A percentile compares a stretch with the other conserved stretches of the same genome.
Conservation (phyloP, 192 early-diverging fungal species). For the Backusella australiensis region DNA sequence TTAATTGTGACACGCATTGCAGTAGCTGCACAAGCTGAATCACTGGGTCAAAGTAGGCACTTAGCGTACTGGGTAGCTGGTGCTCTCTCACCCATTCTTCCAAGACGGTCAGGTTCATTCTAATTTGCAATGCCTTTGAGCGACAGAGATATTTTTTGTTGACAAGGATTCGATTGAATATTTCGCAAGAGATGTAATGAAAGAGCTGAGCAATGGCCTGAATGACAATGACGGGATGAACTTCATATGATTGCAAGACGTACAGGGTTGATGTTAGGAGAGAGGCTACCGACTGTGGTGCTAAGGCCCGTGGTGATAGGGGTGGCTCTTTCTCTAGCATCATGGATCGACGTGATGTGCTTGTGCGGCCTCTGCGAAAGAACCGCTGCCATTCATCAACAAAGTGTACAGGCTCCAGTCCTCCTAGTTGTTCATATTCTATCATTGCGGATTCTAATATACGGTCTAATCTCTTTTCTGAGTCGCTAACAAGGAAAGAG, state of each 20-base stretch:
- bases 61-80: constrained; percentile 36
- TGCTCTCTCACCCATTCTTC: constrained; percentile 87
- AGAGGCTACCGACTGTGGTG: constrained; percentile 3
- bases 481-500: constrained; percentile 58
- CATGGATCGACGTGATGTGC: background rate
- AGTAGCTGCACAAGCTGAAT: constrained; percentile 81
- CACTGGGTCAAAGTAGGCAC: constrained; percentile 61
- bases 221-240: constrained; percentile 73
- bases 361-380: background rate
- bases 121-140: constrained; percentile 78
- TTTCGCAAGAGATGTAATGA: constrained; percentile 70
- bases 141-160: constrained; percentile 75
- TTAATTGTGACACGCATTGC: constrained; percentile 73
- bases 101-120: constrained; percentile 76
- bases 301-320: background rate
- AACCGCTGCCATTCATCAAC: constrained; percentile 53
- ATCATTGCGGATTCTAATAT: constrained; percentile 67
- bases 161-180: constrained; percentile 88
- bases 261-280: constrained; percentile 60
- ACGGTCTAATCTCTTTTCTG: constrained; percentile 64
- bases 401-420: constrained; percentile 59
- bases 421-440: constrained; percentile 69
- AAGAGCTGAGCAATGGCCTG: constrained; percentile 76
- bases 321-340: background rate
- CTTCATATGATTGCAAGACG: constrained; percentile 68